Evolutionary conservation across 2,329 filamentous ascomycete species (phyloP).

Genomic region (Daldinia sp.): DNA sequence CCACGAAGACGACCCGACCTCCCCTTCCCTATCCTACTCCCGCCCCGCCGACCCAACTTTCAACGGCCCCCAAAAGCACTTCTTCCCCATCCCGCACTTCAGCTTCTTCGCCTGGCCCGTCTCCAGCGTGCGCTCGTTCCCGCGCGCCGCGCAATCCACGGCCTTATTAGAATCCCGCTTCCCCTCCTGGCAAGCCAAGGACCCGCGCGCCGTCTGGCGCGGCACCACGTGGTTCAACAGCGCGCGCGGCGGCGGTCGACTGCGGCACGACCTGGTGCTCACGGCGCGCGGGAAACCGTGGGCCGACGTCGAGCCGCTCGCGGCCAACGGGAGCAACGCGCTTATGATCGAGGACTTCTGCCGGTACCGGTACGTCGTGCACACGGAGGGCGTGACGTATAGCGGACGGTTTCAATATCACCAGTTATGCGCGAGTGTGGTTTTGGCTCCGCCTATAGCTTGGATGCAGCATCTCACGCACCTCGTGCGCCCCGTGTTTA

Average conservation of each 20-base stretch:
- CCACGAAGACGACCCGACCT: constrained; percentile 62
- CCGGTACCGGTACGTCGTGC: constrained; percentile 63
- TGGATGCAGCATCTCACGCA: constrained; percentile 66
- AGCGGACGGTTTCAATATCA: constrained; percentile 65
- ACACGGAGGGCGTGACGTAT: constrained; percentile 68
- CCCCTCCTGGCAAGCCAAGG: constrained; percentile 52
- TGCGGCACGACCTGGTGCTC: constrained; percentile 57
- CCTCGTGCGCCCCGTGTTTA: constrained; percentile 60
- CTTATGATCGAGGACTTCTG: constrained; percentile 65
- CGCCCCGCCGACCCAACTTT: constrained; percentile 57
- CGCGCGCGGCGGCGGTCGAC: constrained; percentile 50
- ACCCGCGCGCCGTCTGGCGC: constrained; percentile 62
- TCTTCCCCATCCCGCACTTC: constrained; percentile 68
- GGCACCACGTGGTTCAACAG: constrained; percentile 65
- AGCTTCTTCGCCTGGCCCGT: constrained; percentile 67
- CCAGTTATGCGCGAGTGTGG: constrained; percentile 62
- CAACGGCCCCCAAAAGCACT: constrained; percentile 48
- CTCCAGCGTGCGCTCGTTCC: constrained; percentile 61
- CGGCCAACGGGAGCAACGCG: constrained; percentile 57
- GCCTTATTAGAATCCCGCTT: constrained; percentile 52
- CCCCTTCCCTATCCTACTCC: constrained; percentile 62
- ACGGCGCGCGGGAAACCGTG: constrained; percentile 55
- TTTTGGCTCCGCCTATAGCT: constrained; percentile 61
- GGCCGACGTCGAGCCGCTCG: constrained; percentile 62
- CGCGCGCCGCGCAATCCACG: constrained; percentile 56